phyloP scores from a whole-genome alignment of 2,329 filamentous ascomycete genomes.

The Microdochium paspali region DNA sequence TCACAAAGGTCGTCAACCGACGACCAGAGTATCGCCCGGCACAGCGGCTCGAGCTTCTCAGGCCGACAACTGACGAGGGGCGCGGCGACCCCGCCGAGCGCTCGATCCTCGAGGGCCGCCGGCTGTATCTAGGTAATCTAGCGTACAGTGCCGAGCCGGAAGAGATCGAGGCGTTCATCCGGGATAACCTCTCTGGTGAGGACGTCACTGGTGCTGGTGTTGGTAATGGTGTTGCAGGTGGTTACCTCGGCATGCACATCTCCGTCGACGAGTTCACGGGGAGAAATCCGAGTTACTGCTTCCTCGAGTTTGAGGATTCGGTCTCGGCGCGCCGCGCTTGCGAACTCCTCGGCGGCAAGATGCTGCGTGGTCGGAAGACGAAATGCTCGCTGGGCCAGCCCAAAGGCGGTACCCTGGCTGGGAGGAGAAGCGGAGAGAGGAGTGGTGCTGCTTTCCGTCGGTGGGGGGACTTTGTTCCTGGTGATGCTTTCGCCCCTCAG shows the following conservation, averaged over 20 bases:
- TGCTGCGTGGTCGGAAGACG: constrained; percentile 47
- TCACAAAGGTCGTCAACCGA: neutral
- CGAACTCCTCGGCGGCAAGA: constrained; percentile 40
- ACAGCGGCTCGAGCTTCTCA: neutral
- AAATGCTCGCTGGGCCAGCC: constrained; percentile 57
- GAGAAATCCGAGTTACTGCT: constrained; percentile 66
- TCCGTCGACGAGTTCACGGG: constrained; percentile 59
- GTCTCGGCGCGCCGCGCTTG: constrained; percentile 50
- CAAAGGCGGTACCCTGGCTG: constrained; percentile 24
- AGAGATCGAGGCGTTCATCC: constrained; percentile 24
- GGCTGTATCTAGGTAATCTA: constrained; percentile 60
- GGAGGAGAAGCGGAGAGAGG: constrained; percentile 9
- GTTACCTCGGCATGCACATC: constrained; percentile 51
- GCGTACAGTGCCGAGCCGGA: constrained; percentile 37
- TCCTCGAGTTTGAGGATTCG: constrained; percentile 54
- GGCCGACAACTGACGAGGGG: neutral
- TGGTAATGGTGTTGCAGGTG: constrained; percentile 20
- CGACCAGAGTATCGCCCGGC: neutral
- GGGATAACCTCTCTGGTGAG: no score
- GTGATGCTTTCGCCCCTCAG: no score
- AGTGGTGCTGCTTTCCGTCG: constrained; percentile 22
- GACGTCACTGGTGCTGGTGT: no score
- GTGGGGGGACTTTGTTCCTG: constrained; percentile 33
- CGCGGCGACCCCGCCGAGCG: constrained; percentile 5
- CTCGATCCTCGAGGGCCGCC: constrained; percentile 17